These are phyloP conservation scores for Barnettozyma wickerhamii DNA, from an alignment of 805 yeast genomes.

Conservation along the genomic window DNA sequence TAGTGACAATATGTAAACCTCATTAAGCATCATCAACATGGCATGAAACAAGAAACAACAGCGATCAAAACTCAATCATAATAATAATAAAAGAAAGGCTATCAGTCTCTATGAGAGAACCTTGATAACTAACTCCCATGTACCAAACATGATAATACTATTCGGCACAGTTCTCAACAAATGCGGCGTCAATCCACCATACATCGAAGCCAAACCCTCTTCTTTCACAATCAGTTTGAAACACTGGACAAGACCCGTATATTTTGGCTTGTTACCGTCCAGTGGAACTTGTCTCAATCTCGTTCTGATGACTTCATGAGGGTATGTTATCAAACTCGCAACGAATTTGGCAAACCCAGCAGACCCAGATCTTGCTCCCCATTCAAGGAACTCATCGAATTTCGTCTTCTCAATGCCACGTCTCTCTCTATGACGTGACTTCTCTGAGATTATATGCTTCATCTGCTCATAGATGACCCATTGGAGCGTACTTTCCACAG, in stretches of 20 bases:
- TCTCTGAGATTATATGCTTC: constrained; percentile 60
- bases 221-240: constrained; percentile 82
- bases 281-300: constrained; percentile 92
- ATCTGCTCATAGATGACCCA: constrained; percentile 97
- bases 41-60: neutral
- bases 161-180: constrained; percentile 95
- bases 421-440: constrained; percentile 38
- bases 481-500: constrained; percentile 87
- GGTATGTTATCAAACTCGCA: constrained; percentile 91
- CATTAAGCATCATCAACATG: neutral
- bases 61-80: neutral
- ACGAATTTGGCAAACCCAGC: constrained; percentile 95
- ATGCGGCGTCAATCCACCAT: constrained; percentile 98
- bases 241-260: constrained; percentile 85
- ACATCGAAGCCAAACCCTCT: constrained; percentile 90
- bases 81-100: too few relatives aligned
- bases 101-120: constrained; percentile 46
- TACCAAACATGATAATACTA: constrained; percentile 97
- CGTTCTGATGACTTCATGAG: constrained; percentile 96
- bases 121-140: constrained; percentile 85
- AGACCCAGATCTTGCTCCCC: constrained; percentile 96
- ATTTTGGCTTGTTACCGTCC: constrained; percentile 75
- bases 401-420: constrained; percentile 33
- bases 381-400: constrained; percentile 67
- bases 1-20: neutral